Evolutionary conservation across 2,329 filamentous ascomycete species (phyloP).

Genomic region (Ophiocordyceps australis): DNA sequence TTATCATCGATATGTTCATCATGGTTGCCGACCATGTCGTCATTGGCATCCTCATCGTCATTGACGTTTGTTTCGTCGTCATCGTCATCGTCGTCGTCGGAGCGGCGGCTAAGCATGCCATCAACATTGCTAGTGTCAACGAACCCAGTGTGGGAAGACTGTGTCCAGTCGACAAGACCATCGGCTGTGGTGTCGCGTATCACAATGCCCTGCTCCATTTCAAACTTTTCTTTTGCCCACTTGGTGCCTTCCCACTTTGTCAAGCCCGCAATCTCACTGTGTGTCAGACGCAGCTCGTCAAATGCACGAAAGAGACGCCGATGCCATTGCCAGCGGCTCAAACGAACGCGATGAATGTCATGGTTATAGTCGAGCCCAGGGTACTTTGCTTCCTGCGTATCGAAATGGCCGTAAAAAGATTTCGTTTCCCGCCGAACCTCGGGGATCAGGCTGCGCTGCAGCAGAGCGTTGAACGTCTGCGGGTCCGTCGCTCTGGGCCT

Average conservation of each 20-base stretch:
- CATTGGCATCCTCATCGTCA: slow-evolving; percentile 7
- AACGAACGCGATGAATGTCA: slow-evolving; percentile 55
- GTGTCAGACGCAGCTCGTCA: slow-evolving; percentile 48
- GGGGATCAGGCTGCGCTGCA: slow-evolving; percentile 52
- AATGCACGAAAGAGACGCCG: slow-evolving; percentile 60
- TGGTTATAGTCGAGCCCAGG: slow-evolving; percentile 66
- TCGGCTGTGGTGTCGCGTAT: slow-evolving; percentile 58
- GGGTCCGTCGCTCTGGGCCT: slow-evolving; percentile 50
- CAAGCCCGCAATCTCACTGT: slow-evolving; percentile 49
- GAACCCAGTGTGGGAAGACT: no score
- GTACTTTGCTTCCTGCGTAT: slow-evolving; percentile 66
- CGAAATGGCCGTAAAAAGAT: slow-evolving; percentile 62
- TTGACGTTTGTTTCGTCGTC: slow-evolving; percentile 7
- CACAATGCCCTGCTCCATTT: slow-evolving; percentile 51
- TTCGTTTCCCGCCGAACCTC: slow-evolving; percentile 67
- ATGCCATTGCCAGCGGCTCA: slow-evolving; percentile 62
- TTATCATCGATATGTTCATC: slow-evolving; percentile 22
- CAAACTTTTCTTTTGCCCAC: slow-evolving; percentile 67
- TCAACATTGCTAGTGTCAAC: slow-evolving; percentile 7
- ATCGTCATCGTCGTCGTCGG: slow-evolving; percentile 17
- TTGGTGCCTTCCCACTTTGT: slow-evolving; percentile 73
- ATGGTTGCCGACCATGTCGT: slow-evolving; percentile 14
- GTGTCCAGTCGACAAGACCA: slow-evolving; percentile 46
- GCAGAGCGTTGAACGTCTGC: slow-evolving; percentile 49
- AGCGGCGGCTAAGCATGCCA: slow-evolving; percentile 3